Evolutionary conservation across 1,139 yeast species (phyloP).

Genomic region (Yamadazyma spencermartinsiae): DNA sequence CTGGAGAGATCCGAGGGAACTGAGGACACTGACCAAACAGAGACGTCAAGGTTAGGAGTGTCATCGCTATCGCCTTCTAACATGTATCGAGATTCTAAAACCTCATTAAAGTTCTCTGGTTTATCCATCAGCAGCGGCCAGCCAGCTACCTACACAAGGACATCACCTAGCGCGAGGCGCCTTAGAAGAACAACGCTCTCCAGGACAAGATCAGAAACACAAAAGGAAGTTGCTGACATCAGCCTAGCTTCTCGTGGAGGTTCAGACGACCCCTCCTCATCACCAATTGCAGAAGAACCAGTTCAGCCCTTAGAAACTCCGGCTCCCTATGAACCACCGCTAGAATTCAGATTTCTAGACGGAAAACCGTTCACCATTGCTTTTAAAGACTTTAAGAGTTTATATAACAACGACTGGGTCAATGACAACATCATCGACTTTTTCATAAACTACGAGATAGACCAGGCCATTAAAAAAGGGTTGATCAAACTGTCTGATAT

Average conservation of each 20-base stretch:
- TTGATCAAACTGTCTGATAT: slow-evolving; percentile 31
- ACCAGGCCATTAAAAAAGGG: slow-evolving; percentile 31
- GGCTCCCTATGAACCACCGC: slow-evolving; percentile 48
- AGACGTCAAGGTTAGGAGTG: too few relatives aligned
- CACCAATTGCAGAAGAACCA: neutral
- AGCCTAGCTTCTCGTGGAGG: neutral
- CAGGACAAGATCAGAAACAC: neutral
- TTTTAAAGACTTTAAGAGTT: slow-evolving; percentile 63
- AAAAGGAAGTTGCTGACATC: neutral
- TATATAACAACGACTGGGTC: slow-evolving; percentile 72
- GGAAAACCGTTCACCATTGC: slow-evolving; percentile 51
- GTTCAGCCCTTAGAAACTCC: slow-evolving; percentile 15
- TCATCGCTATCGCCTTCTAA: neutral
- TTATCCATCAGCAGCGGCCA: neutral
- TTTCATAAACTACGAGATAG: slow-evolving; percentile 59
- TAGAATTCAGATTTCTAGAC: slow-evolving; percentile 51
- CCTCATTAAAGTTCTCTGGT: neutral
- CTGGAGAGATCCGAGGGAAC: neutral
- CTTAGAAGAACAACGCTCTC: too few relatives aligned
- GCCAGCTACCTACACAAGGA: neutral
- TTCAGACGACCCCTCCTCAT: neutral
- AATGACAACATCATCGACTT: slow-evolving; percentile 75
- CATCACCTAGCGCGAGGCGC: too few relatives aligned
- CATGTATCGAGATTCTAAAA: slow-evolving; percentile 1
- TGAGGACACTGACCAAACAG: too few relatives aligned